A percentile compares a stretch with the other conserved stretches of the same genome.
Evolutionary conservation across 2,329 filamentous ascomycete species (phyloP).

Genomic region (Fusarium sp.): DNA sequence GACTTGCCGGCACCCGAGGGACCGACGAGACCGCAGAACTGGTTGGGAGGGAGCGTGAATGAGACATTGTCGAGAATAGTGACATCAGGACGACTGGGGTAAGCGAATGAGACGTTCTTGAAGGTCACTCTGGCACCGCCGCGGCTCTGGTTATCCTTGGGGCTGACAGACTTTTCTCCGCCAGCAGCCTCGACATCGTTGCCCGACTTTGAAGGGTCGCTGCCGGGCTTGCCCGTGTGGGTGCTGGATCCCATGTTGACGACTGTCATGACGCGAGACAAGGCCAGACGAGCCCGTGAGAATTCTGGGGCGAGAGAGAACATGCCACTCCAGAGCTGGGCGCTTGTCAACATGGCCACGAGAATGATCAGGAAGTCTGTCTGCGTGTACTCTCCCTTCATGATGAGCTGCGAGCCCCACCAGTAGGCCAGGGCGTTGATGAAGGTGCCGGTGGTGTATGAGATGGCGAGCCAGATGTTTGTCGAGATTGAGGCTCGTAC

Average conservation of each 20-base stretch:
- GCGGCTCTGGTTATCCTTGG: conserved; percentile 31
- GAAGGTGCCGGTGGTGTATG: conserved; percentile 74
- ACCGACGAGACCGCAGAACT: conserved; percentile 76
- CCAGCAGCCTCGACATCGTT: conserved; percentile 58
- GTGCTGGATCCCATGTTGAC: conserved; percentile 60
- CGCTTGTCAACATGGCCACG: conserved; percentile 78
- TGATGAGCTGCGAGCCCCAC: conserved; percentile 82
- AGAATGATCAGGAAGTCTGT: conserved; percentile 83
- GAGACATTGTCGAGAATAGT: conserved; percentile 71
- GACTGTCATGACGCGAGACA: conserved; percentile 69
- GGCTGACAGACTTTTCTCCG: conserved; percentile 45
- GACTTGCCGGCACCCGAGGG: conserved; percentile 78
- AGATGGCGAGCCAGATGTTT: conserved; percentile 73
- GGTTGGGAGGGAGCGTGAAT: conserved; percentile 70
- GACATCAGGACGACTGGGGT: conserved; percentile 73
- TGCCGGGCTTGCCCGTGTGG: conserved; percentile 28
- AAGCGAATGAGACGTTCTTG: conserved; percentile 74
- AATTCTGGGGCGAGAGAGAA: conserved; percentile 83
- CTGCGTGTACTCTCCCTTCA: conserved; percentile 73
- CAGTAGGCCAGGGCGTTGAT: conserved; percentile 84
- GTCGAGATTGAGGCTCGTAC: conserved; percentile 63
- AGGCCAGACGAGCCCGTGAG: conserved; percentile 74
- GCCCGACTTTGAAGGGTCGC: conserved; percentile 28
- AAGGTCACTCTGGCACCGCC: conserved; percentile 68
- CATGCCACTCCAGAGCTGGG: conserved; percentile 80